Base-by-base conservation (phyloP, 352 stramenopile species). In the Phytophthora megakarya region DNA sequence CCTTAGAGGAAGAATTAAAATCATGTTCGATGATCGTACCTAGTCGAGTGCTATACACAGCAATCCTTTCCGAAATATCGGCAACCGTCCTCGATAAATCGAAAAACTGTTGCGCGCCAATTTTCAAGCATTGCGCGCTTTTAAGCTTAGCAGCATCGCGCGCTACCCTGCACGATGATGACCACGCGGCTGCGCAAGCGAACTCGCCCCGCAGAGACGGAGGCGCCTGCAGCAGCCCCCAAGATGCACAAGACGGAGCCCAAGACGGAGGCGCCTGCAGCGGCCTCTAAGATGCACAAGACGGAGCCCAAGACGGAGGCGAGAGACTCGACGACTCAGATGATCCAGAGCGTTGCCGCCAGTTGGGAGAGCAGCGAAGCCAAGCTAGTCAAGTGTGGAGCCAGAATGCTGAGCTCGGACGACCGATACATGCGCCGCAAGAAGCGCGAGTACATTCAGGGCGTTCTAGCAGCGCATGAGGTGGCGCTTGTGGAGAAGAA, bases 101-200 rank as follows among this genome's bases (percentile, higher is more conserved):
- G 9, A 8, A 26, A 59, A 49, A 32, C 18, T 18, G 13, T n/a
- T 28, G n/a, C 23, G 28, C 47, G 42, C 63, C 48, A 56, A 54
- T 55, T 44, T 59, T 33, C 44, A 42, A 53, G 39, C 53, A 57
- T 56, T 54, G 47, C 48, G 21, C 48, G 33, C 48, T 50, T 60
- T 60, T n/a, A n/a, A n/a, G n/a, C n/a, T n/a, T n/a, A n/a, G n/a
- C n/a, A n/a, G n/a, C n/a, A n/a, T n/a, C n/a, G n/a, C n/a, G n/a
- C 33, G 22, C 37, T 45, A 42, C 28, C 38, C 12, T 13, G 5
- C 15, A 25, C 21, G 25, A 61, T 61, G 51, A 16, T 47, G 21
- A 44, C 69, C 16, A 64, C 19, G 44, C 75, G 73, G 48, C 83
- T 75, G 63, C 58, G 66, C 37, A 82, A 81, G 54, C 75, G 73